Evolutionary conservation across 352 stramenopile genomes (phyloP).

Genomic region (Phytophthora pseudosyringae): DNA sequence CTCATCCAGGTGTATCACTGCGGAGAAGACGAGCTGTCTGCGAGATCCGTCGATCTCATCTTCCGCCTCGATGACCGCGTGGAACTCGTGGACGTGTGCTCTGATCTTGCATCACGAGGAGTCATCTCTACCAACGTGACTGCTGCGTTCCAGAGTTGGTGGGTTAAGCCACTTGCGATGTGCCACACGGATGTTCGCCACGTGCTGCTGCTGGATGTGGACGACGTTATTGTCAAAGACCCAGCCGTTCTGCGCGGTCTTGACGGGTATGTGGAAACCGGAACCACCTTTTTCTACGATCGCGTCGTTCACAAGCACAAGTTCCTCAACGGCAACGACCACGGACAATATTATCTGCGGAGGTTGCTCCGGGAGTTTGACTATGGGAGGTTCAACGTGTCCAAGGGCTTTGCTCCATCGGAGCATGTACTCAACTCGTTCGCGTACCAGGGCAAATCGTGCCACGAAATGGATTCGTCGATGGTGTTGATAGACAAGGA

Average conservation of each 20-base stretch:
- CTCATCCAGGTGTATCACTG: conserved; percentile 39
- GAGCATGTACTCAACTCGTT: conserved; percentile 46
- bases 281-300: conserved; percentile 75
- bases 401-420: conserved; percentile 25
- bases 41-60: conserved; percentile 17
- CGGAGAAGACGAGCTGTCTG: conserved; percentile 50
- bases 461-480: conserved; percentile 72
- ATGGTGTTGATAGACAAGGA: conserved; percentile 61
- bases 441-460: conserved; percentile 47
- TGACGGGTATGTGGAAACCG: conserved; percentile 47
- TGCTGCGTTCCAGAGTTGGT: conserved; percentile 41
- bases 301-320: conserved; percentile 49
- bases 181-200: conserved; percentile 45
- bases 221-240: conserved; percentile 57
- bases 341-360: conserved; percentile 41
- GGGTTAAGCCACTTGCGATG: conserved; percentile 56
- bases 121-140: conserved; percentile 19
- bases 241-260: conserved; percentile 44
- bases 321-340: conserved; percentile 49
- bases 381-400: conserved; percentile 49
- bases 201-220: conserved; percentile 54
- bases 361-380: conserved; percentile 50
- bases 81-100: conserved; percentile 50
- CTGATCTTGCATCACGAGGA: conserved; percentile 22
- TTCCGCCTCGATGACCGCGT: conserved; percentile 35